Conservation (phyloP, 306 rosid genomes). For the Benincasa hispida region DNA sequence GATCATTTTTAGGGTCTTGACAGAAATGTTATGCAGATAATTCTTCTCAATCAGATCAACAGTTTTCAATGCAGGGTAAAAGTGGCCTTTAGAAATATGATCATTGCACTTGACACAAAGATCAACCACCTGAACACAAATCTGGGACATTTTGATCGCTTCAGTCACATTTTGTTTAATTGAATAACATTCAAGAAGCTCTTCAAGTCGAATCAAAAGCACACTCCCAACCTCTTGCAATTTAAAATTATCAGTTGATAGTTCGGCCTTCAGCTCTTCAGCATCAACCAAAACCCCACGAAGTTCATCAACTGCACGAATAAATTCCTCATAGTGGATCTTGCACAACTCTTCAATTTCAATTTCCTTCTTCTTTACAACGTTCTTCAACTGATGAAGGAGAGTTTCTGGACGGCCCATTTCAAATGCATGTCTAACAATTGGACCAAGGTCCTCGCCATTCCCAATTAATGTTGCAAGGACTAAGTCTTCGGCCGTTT, state of each 20-base stretch:
- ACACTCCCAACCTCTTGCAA: slow-evolving; percentile 78
- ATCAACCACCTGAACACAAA: slow-evolving; percentile 62
- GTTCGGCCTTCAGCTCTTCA: slow-evolving; percentile 85
- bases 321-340: slow-evolving; percentile 94
- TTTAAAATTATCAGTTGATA: slow-evolving; percentile 76
- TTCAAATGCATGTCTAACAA: slow-evolving; percentile 87
- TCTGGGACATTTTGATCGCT: slow-evolving; percentile 73
- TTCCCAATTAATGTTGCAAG: slow-evolving; percentile 72
- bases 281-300: slow-evolving; percentile 90
- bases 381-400: slow-evolving; percentile 62
- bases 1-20: slow-evolving; percentile 47
- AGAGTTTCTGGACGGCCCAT: slow-evolving; percentile 74
- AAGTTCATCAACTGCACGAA: slow-evolving; percentile 91
- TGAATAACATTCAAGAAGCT: slow-evolving; percentile 74
- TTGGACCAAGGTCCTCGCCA: slow-evolving; percentile 80
- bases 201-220: slow-evolving; percentile 74
- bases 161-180: slow-evolving; percentile 68
- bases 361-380: slow-evolving; percentile 75
- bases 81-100: slow-evolving; percentile 55
- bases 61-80: slow-evolving; percentile 71
- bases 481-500: slow-evolving; percentile 71
- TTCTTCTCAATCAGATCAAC: slow-evolving; percentile 69
- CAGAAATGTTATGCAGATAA: slow-evolving; percentile 48
- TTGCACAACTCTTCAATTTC: slow-evolving; percentile 97
- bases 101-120: slow-evolving; percentile 80